Conservation (phyloP, 2,329 filamentous ascomycete genomes). For the Dactylellina haptotyla region DNA sequence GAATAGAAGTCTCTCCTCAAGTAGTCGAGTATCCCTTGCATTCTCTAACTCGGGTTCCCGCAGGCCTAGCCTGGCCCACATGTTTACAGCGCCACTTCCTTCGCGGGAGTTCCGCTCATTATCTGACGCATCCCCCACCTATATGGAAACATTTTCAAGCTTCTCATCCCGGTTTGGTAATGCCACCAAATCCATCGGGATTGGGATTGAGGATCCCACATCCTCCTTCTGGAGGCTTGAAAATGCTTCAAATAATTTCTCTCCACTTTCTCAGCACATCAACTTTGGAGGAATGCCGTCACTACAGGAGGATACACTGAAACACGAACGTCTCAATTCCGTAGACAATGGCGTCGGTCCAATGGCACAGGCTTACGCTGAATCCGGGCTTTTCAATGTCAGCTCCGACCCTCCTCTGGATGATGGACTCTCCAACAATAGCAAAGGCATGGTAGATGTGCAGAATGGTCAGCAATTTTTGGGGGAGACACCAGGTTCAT, state of each 20-base stretch:
- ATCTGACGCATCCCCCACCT: conserved; percentile 49
- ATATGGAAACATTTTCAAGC: conserved; percentile 48
- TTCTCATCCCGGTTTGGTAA: conserved; percentile 41
- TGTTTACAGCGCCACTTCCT: conserved; percentile 54
- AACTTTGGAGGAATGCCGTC: conserved; percentile 52
- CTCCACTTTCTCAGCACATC: conserved; percentile 48
- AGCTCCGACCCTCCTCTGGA: conserved; percentile 47
- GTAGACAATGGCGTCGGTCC: conserved; percentile 49
- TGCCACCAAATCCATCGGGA: conserved; percentile 38
- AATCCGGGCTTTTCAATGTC: conserved; percentile 46
- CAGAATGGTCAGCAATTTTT: conserved; percentile 23
- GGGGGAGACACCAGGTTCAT: conserved; percentile 5
- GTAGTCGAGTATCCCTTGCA: conserved; percentile 54
- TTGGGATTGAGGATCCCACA: conserved; percentile 48
- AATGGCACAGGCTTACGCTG: conserved; percentile 42
- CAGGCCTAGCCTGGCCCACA: conserved; percentile 56
- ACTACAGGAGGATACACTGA: conserved; percentile 46
- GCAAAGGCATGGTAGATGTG: conserved; percentile 31
- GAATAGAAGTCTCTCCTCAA: conserved; percentile 53
- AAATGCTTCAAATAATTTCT: conserved; percentile 49
- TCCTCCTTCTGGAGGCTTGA: conserved; percentile 52
- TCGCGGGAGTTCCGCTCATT: conserved; percentile 51
- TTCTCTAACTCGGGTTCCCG: conserved; percentile 57
- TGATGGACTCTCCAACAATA: conserved; percentile 18
- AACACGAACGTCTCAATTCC: conserved; percentile 49